phyloP scores from a whole-genome alignment of 257 asterid species.

The Gentiana macrophylla region DNA sequence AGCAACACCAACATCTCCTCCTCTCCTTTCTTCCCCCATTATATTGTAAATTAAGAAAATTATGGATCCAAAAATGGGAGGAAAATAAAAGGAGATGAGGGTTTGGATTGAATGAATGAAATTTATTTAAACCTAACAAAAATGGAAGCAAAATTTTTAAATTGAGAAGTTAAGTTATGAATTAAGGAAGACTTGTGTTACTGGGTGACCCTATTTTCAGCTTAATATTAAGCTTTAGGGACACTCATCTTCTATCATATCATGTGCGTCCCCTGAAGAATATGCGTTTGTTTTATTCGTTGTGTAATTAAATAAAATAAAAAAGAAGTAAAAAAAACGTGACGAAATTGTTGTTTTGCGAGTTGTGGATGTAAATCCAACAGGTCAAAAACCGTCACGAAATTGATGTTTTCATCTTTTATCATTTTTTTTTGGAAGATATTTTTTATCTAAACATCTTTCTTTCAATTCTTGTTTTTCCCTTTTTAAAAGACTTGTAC shows the following conservation, averaged over 20 bases:
- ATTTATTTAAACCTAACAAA: not conserved
- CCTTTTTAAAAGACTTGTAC: too few relatives aligned
- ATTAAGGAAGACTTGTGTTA: constrained; percentile 9
- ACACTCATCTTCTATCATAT: constrained; percentile 19
- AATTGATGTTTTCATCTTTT: too few relatives aligned
- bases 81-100: not conserved
- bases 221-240: constrained; percentile 18
- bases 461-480: too few relatives aligned
- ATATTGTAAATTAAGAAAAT: not conserved
- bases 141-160: not conserved
- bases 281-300: not conserved
- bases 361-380: too few relatives aligned
- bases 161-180: not conserved
- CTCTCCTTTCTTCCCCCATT: constrained; percentile 23
- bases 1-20: constrained; percentile 1
- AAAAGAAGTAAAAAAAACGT: too few relatives aligned
- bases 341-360: too few relatives aligned
- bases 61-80: not conserved
- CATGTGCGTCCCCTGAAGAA: constrained; percentile 10
- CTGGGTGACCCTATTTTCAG: constrained; percentile 9
- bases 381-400: too few relatives aligned
- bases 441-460: too few relatives aligned
- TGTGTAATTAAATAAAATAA: too few relatives aligned
- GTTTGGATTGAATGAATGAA: not conserved
- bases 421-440: too few relatives aligned